A percentile compares a stretch with the other conserved stretches of the same genome.
phyloP scores from a whole-genome alignment of 2,329 filamentous ascomycete species.

The Lecanicillium sp. region DNA sequence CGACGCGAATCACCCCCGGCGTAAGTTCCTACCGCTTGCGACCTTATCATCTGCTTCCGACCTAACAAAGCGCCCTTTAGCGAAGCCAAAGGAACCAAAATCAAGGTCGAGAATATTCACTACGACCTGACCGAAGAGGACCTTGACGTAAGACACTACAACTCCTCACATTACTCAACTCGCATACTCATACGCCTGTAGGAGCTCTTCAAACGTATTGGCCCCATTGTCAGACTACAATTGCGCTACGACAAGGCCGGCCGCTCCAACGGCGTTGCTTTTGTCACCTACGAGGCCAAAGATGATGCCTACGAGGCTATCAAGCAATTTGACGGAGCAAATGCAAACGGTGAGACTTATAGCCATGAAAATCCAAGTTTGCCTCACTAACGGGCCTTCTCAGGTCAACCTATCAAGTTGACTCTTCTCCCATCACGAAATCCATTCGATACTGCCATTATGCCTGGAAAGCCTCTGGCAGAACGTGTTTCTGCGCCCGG shows the following conservation, averaged over 20 bases:
- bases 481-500: constrained; percentile 50
- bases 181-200: constrained; percentile 29
- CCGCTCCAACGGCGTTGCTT: constrained; percentile 77
- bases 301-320: constrained; percentile 69
- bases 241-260: constrained; percentile 82
- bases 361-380: neutral
- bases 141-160: constrained; percentile 50
- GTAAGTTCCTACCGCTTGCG: too few relatives aligned
- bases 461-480: constrained; percentile 48
- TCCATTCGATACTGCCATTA: constrained; percentile 46
- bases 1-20: constrained; percentile 34
- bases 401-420: constrained; percentile 72
- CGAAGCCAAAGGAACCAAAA: constrained; percentile 53
- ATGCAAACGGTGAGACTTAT: constrained; percentile 59
- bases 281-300: constrained; percentile 66
- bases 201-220: constrained; percentile 76
- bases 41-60: too few relatives aligned
- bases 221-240: constrained; percentile 58
- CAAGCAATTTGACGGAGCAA: constrained; percentile 77
- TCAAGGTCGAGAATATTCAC: constrained; percentile 84
- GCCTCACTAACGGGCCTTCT: neutral
- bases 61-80: constrained; percentile 26
- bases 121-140: constrained; percentile 85
- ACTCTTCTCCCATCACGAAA: constrained; percentile 54
- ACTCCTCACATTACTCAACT: neutral